Base-by-base conservation (phyloP, 805 yeast genomes). In the Ogataea kodamae region DNA sequence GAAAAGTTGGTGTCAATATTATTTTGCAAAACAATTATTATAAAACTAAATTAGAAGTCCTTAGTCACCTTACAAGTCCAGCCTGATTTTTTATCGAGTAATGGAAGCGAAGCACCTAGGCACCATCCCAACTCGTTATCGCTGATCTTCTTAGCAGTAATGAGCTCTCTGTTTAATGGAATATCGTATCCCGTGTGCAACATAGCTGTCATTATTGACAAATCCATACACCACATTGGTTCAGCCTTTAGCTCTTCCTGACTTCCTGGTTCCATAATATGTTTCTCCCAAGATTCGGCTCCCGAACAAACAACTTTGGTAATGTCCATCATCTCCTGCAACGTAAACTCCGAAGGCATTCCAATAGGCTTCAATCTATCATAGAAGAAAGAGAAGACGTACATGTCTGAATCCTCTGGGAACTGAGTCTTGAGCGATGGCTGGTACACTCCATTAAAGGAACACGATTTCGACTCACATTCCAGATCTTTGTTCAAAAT, bases 61-160 rank as follows among this genome's bases (percentile, higher is more conserved):
- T 59, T 55, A 18, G 48, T 35, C 15, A 69, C 62, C 38, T 61
- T 66, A 61, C 96, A 87, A 33, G 67, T 70, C 96, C 96, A 86
- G 24, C 76, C 78, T 13, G 74, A 62, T 27, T 58, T 62, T 41
- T 70, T 67, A 43, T 84, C 92, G 48, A 92, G 68, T 49, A 92
- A 66, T 6, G 97, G 97, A 50, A 92, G 72, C 2, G 97, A 86
- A 2, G 97, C 98, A 50, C 99, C 99, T 37, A 92, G 69, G 68
- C 97, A 92, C 99, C 99, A 92, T 20, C 98, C 99, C 33, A 92
- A 71, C 65, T 92, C 98, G 52, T 86, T 88, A 54, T 78, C 77
- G 33, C 78, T 82, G 49, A 92, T 86, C 57, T 77, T 88, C 67
- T 87, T 79, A 6, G 97, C 97, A 5, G 96, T 92, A 60, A 76